Conservation (phyloP, 2,329 filamentous ascomycete species). For the Colletotrichum higginsianum region DNA sequence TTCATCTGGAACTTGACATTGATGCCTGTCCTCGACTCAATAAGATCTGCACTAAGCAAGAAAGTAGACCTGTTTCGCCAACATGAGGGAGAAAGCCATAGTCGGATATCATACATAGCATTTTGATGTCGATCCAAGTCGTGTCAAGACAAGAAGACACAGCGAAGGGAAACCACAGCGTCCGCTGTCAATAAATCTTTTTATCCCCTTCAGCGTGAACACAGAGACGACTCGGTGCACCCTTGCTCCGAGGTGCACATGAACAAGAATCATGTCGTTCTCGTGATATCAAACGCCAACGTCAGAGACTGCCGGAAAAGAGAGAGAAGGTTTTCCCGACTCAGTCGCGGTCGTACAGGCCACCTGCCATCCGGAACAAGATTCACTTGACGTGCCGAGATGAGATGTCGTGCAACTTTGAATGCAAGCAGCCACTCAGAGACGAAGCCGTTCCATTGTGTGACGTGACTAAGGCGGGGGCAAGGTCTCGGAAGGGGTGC, state of each 20-base stretch:
- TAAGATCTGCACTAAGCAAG: not conserved
- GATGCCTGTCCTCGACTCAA: not conserved
- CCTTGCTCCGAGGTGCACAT: not conserved
- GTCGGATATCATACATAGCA: no score
- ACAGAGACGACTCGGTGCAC: no score
- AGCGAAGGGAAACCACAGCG: not conserved
- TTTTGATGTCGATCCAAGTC: not conserved
- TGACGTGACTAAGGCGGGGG: slow-evolving; percentile 16
- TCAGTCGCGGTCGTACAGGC: not conserved
- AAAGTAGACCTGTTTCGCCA: slow-evolving; percentile 25
- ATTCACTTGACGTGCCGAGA: slow-evolving; percentile 37
- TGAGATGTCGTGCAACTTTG: slow-evolving; percentile 30
- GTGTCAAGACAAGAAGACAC: not conserved
- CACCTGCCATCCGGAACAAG: slow-evolving; percentile 23
- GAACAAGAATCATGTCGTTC: not conserved
- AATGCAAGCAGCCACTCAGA: slow-evolving; percentile 7
- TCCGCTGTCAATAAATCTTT: not conserved
- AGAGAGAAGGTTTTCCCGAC: not conserved
- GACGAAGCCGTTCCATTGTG: not conserved
- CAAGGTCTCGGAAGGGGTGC: slow-evolving; percentile 17
- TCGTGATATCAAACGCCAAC: not conserved
- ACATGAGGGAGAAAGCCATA: not conserved
- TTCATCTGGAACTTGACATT: slow-evolving; percentile 4
- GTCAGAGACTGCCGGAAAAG: not conserved
- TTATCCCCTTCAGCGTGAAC: not conserved